Base-by-base conservation (phyloP, 2,329 filamentous ascomycete species). In the Alternaria panax region DNA sequence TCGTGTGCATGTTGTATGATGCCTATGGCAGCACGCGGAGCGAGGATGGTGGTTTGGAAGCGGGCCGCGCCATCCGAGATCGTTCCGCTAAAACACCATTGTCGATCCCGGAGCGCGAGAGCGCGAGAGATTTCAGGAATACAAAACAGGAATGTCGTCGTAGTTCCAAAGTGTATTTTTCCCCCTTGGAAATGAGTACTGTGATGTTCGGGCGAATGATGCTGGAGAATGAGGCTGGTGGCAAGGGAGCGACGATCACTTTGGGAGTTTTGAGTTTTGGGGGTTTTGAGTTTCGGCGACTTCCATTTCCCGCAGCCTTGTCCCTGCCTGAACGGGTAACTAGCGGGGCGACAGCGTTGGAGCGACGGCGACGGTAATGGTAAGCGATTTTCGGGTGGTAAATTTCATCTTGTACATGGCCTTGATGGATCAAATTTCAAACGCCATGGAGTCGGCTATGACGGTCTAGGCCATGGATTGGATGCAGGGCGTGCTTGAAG, bases 401-500 rank as follows among this genome's bases (percentile, higher is more conserved):
- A 54, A 50, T 20, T 43, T 25, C 47, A 43, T 34, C 43, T 57
- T 57, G 51, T 47, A 56, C 52, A 25, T 27, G 27, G 48, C 48
- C 53, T 43, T 51, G 24, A 42, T 40, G 42, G 38, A 45, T 47
- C 38, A 53, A 25, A 36, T 54, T 48, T 59, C 30, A 63, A 59
- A 53, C 51, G 63, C 56, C 45, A 57, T 64, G 24, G 12, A 32
- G 46, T 28, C 16, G 40, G 53, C 43, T 42, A 40, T 63, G 24
- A 25, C 34, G 43, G 62, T 57, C 53, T 46, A 52, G 60, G 63
- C 60, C 53, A 61, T 64, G 65, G 60, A 43, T 52, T 40, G 43
- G 51, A 64, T 72, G 70, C 65, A 68, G 45, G 30, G 59, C 30
- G 14, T 54, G 64, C 68, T 60, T 43, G 42, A 66, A 57, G 51